Base-by-base conservation (phyloP, 495 filamentous ascomycete genomes). In the Penicillium robsamsonii region DNA sequence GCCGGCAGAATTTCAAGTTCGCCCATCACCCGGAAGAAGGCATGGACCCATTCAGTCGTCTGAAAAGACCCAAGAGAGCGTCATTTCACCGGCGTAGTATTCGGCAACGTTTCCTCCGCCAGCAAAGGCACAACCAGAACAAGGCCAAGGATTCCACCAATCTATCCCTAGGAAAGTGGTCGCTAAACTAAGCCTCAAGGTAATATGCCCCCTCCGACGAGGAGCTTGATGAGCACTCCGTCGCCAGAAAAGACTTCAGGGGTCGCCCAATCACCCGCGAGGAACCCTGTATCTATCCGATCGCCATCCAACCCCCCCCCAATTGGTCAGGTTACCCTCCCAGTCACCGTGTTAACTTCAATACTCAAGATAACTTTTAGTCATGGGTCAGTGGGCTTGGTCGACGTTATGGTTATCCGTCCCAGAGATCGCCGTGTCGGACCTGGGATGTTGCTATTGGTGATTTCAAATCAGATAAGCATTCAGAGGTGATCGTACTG, bases 381-480 rank as follows among this genome's bases (percentile, higher is more conserved):
- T 38, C 62, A 10, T 73, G 69, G 61, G 59, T 80, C 7, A 58
- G 51, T 24, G 47, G 42, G 1, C 67, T 75, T 37, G 71, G 50
- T 35, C 66, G 71, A 49, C 62, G 71, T 9, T 31, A 66, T 31
- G 67, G 55, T 1, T 61, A 59, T 7, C 44, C 55, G 4, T 56
- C 79, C 15, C 79, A 77, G 47, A 72, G 62, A 50, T 67, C 75
- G 3, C 63, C 63, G 7, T 54, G 52, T 9, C 59, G 58, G 35
- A 78, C 77, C 11, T 82, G 78, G 78, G 70, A 79, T 46, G 57
- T 64, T 24, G 76, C 76, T 0, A 40, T 58, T 33, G 67, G 61
- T 10, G 41, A 58, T 18, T 79, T 75, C 43, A 67, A 64, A 30
- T 70, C 69, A 2, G 68, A 69, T 6, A 67, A 62, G 17, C 68